phyloP scores from a whole-genome alignment of 306 rosid genomes.

The Vicia faba region DNA sequence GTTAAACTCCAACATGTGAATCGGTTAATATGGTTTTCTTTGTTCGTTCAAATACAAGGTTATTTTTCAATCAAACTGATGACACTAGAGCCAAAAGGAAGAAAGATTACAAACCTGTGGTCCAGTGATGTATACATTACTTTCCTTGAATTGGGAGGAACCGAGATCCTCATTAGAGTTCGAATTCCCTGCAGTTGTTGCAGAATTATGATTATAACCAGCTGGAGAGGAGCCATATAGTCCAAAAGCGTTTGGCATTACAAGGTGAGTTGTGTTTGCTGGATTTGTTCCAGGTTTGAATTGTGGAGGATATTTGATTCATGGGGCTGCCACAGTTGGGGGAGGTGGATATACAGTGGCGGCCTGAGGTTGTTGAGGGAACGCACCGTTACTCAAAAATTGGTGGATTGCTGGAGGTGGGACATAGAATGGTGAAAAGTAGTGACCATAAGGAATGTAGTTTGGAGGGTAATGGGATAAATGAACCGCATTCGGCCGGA shows the following conservation, averaged over 20 bases:
- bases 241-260: constrained; percentile 79
- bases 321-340: constrained; percentile 61
- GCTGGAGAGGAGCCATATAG: constrained; percentile 79
- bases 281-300: constrained; percentile 81
- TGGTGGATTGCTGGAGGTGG: constrained; percentile 91
- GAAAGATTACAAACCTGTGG: constrained; percentile 81
- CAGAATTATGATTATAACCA: constrained; percentile 81
- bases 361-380: constrained; percentile 82
- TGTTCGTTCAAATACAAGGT: not conserved
- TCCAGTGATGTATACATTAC: constrained; percentile 75
- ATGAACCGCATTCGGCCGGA: constrained; percentile 81
- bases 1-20: not conserved
- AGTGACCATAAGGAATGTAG: constrained; percentile 85
- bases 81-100: constrained; percentile 30
- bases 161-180: constrained; percentile 78
- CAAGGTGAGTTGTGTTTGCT: constrained; percentile 72
- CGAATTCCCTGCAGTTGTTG: constrained; percentile 66
- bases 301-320: constrained; percentile 89
- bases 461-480: constrained; percentile 86
- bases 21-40: constrained; percentile 2
- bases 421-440: constrained; percentile 77
- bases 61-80: constrained; percentile 24
- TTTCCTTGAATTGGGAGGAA: constrained; percentile 86
- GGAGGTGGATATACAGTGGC: constrained; percentile 79
- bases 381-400: constrained; percentile 82